These are phyloP conservation scores for Pseudoneurospora amorphoporcata DNA, from an alignment of 495 filamentous ascomycete genomes.

Conservation along the genomic window DNA sequence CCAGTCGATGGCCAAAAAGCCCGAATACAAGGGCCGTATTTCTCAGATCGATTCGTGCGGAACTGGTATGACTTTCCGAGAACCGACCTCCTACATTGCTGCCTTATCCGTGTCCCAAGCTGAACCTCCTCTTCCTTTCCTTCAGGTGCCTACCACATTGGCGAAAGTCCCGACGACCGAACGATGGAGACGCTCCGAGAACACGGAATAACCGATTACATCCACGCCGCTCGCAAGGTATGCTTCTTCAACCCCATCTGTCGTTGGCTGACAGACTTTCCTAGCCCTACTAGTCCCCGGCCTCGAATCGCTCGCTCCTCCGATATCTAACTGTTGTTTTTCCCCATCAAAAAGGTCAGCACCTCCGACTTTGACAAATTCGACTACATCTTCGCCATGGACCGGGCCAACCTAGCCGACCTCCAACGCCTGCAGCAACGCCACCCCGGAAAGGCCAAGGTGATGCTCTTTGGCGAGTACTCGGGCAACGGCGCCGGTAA, in stretches of 20 bases:
- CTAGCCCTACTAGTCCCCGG: not conserved
- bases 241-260: not conserved
- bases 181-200: slow-evolving; percentile 71
- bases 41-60: slow-evolving; percentile 76
- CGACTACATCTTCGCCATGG: slow-evolving; percentile 94
- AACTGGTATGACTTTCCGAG: slow-evolving; percentile 33
- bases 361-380: slow-evolving; percentile 62
- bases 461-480: slow-evolving; percentile 82
- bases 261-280: not conserved
- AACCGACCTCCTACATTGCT: no score
- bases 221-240: slow-evolving; percentile 69
- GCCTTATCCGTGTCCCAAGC: not conserved
- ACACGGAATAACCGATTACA: slow-evolving; percentile 66
- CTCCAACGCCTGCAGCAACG: slow-evolving; percentile 49
- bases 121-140: not conserved
- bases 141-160: slow-evolving; percentile 61
- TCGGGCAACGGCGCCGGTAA: slow-evolving; percentile 44
- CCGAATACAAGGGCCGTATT: slow-evolving; percentile 48
- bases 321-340: not conserved
- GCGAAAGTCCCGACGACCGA: slow-evolving; percentile 64
- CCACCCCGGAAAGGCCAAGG: slow-evolving; percentile 44
- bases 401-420: slow-evolving; percentile 69
- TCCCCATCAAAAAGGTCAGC: slow-evolving; percentile 15
- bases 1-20: slow-evolving; percentile 51
- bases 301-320: not conserved